Evolutionary conservation across 257 asterid genomes (phyloP).

Genomic region (Solanum verrucosum): DNA sequence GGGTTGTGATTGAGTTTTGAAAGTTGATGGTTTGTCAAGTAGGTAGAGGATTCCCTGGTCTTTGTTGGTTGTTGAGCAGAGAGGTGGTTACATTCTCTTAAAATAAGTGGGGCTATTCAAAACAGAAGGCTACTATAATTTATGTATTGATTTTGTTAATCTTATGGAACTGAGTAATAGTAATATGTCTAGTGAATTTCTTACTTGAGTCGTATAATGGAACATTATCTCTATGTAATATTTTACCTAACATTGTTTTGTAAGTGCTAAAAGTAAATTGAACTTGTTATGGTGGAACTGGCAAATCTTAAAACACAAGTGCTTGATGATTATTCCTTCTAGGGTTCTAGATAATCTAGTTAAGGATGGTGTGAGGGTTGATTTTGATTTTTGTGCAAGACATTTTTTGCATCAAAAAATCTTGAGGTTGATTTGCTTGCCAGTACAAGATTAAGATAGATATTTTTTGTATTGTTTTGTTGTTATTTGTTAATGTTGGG

Average conservation of each 20-base stretch:
- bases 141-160: neutral
- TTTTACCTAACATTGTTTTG: neutral
- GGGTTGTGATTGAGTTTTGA: neutral
- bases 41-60: neutral
- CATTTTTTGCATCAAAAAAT: neutral
- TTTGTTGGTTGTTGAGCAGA: neutral
- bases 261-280: neutral
- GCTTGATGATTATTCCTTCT: neutral
- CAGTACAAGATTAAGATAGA: neutral
- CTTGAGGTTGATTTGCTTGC: neutral
- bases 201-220: neutral
- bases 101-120: neutral
- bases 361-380: neutral
- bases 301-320: neutral
- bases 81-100: neutral
- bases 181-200: neutral
- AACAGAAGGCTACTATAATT: neutral
- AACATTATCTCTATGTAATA: neutral
- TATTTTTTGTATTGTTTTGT: neutral
- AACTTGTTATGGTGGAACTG: neutral
- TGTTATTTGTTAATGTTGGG: neutral
- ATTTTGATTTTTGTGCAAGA: neutral
- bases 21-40: neutral
- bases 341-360: neutral
- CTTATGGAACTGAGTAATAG: neutral